Base-by-base conservation (phyloP, 2,329 filamentous ascomycete species). In the Pestalotiopsis sp. region DNA sequence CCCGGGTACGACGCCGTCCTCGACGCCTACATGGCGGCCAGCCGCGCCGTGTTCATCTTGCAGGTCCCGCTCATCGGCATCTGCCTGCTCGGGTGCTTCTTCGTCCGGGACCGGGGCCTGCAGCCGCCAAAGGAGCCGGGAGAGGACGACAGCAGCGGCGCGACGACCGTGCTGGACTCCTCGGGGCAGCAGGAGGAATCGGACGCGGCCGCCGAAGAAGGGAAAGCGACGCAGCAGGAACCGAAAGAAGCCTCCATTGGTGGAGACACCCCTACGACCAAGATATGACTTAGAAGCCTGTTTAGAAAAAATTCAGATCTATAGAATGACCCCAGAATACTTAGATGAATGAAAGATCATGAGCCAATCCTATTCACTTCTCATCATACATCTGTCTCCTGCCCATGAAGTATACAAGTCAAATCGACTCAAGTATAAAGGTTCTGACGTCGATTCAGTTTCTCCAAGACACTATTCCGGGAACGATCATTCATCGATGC, bases 11-110 rank as follows among this genome's bases (percentile, higher is more conserved):
- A 78, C 0, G 77, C 76, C 14, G 83, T 89, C 2, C 70, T 86
- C 7, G 72, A 80, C 52, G 84, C 87, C 0, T 90, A 89, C 74
- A 84, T 85, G 74, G 78, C 79, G 11, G 89, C 86, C 0, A 89
- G 84, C 25, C 81, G 82, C 38, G 82, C 83, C 0, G 87, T 90
- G 0, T 91, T 90, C 70, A 84, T 86, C 27, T 75, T 89, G 52
- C 87, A 87, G 74, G 82, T 87, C 0, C 87, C 88, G 0, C 71
- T 90, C 3, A 84, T 88, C 9, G 86, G 82, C 0, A 61, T 83
- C 0, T 88, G 85, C 69, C 78, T 90, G 12, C 59, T 86, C 6
- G 77, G 84, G 1, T 88, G 85, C 69, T 11, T 85, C 0, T 81
- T 89, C 12, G 81, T 91, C 68, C 84, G 82, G 65, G 84, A 88